Evolutionary conservation across 495 filamentous ascomycete genomes (phyloP).

Genomic region (Tuber calosporum): DNA sequence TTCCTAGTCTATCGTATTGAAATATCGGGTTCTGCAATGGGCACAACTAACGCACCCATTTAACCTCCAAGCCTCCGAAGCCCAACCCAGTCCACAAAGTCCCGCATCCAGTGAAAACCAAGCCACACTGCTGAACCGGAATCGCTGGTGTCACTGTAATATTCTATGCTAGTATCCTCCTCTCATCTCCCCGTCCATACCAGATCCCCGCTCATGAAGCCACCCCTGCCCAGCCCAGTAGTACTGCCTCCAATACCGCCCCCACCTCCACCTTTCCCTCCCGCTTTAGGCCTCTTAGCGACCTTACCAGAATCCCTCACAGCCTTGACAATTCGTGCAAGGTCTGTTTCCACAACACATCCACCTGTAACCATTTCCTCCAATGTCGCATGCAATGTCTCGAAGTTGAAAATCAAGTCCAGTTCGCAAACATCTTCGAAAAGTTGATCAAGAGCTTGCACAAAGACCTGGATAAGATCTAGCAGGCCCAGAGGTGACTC

Average conservation of each 20-base stretch:
- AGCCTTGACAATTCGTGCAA: constrained; percentile 78
- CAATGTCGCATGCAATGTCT: constrained; percentile 84
- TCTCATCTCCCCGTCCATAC: constrained; percentile 53
- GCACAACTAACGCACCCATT: neutral
- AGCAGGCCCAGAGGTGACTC: constrained; percentile 93
- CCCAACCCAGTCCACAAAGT: neutral
- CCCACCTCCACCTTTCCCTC: constrained; percentile 43
- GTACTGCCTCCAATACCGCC: constrained; percentile 27
- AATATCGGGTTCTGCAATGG: neutral
- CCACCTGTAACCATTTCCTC: constrained; percentile 95
- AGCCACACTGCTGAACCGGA: neutral
- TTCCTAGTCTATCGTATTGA: neutral
- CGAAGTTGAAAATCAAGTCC: constrained; percentile 97
- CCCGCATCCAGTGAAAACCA: neutral
- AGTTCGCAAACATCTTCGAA: constrained; percentile 98
- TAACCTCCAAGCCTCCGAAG: neutral
- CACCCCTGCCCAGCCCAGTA: constrained; percentile 41
- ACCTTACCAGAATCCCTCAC: constrained; percentile 71
- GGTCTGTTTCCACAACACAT: constrained; percentile 86
- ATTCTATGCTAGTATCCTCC: constrained; percentile 1
- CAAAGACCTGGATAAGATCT: constrained; percentile 95
- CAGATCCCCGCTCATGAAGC: constrained; percentile 51
- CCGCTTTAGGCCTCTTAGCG: constrained; percentile 59
- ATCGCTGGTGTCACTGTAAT: neutral
- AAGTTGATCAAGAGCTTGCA: constrained; percentile 85